Evolutionary conservation across 2,329 filamentous ascomycete genomes (phyloP).

Genomic region (Byssothecium circinans): DNA sequence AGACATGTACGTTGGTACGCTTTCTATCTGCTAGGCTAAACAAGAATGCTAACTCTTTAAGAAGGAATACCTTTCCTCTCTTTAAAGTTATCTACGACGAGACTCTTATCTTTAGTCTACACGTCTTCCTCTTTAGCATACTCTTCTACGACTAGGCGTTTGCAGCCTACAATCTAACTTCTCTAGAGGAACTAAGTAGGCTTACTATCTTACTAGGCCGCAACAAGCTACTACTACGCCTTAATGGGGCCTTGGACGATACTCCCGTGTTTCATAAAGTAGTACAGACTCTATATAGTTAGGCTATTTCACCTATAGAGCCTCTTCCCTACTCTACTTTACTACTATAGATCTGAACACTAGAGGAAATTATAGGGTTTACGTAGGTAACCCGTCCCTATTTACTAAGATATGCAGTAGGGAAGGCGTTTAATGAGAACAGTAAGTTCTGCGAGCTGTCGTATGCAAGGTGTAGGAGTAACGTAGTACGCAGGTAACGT

Average conservation of each 20-base stretch:
- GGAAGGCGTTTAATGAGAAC: conserved; percentile 46
- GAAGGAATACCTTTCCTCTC: conserved; percentile 35
- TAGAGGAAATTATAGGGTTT: conserved; percentile 40
- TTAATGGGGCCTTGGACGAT: conserved; percentile 38
- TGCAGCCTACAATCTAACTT: conserved; percentile 35
- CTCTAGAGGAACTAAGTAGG: conserved; percentile 38
- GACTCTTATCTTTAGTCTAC: conserved; percentile 37
- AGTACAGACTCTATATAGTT: conserved; percentile 20
- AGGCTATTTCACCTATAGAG: conserved; percentile 30
- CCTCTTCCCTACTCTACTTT: conserved; percentile 26
- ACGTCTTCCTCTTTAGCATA: conserved; percentile 35
- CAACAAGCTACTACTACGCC: conserved; percentile 35
- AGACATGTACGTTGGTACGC: conserved; percentile 26
- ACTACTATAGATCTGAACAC: conserved; percentile 29
- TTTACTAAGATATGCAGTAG: conserved; percentile 37
- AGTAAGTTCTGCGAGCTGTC: conserved; percentile 26
- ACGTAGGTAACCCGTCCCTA: conserved; percentile 38
- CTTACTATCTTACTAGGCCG: conserved; percentile 35
- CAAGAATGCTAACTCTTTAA: conserved; percentile 1
- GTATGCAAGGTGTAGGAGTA: conserved; percentile 4
- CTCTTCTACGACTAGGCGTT: conserved; percentile 40
- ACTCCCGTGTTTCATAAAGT: conserved; percentile 37
- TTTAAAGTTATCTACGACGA: conserved; percentile 37
- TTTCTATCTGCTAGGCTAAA: neutral
- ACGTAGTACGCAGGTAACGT: conserved; percentile 20